Evolutionary conservation across 805 yeast genomes (phyloP).

Genomic region (Naumovozyma dairenensis): DNA sequence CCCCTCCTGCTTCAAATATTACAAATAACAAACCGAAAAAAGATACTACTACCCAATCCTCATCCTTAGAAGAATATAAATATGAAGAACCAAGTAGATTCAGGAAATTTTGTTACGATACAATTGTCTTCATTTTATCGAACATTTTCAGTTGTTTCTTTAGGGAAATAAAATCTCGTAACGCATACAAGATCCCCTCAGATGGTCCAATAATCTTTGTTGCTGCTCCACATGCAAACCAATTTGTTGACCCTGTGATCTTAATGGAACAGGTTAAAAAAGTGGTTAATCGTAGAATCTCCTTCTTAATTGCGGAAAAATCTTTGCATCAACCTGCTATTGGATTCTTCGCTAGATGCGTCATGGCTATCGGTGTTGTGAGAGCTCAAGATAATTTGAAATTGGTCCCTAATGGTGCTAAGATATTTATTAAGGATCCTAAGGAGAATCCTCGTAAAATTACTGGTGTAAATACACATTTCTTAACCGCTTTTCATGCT

Average conservation of each 20-base stretch:
- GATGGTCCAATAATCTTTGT: slow-evolving; percentile 85
- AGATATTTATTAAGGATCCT: slow-evolving; percentile 46
- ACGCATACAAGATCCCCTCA: slow-evolving; percentile 63
- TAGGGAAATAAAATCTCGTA: slow-evolving; percentile 80
- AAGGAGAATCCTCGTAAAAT: slow-evolving; percentile 5
- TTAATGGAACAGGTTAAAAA: slow-evolving; percentile 40
- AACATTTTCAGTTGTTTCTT: slow-evolving; percentile 60
- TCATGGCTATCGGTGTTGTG: slow-evolving; percentile 78
- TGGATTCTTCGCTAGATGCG: slow-evolving; percentile 64
- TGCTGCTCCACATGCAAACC: slow-evolving; percentile 97
- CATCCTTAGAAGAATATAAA: slow-evolving; percentile 2
- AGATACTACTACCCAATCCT: not conserved
- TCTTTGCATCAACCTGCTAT: slow-evolving; percentile 56
- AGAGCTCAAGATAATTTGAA: slow-evolving; percentile 79
- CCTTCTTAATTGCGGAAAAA: slow-evolving; percentile 76
- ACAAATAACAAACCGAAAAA: not conserved
- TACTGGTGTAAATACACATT: slow-evolving; percentile 23
- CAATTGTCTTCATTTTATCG: slow-evolving; percentile 40
- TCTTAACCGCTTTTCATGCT: slow-evolving; percentile 48
- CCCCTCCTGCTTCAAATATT: not conserved
- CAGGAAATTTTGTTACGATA: slow-evolving; percentile 39
- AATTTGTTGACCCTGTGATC: slow-evolving; percentile 71
- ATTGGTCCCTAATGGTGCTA: slow-evolving; percentile 43
- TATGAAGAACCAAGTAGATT: slow-evolving; percentile 33
- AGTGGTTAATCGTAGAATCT: slow-evolving; percentile 55